Evolutionary conservation across 2,329 filamentous ascomycete species (phyloP), one percentile per base, ranked within the genome.

Genomic region (Aspergillus intermedius): DNA sequence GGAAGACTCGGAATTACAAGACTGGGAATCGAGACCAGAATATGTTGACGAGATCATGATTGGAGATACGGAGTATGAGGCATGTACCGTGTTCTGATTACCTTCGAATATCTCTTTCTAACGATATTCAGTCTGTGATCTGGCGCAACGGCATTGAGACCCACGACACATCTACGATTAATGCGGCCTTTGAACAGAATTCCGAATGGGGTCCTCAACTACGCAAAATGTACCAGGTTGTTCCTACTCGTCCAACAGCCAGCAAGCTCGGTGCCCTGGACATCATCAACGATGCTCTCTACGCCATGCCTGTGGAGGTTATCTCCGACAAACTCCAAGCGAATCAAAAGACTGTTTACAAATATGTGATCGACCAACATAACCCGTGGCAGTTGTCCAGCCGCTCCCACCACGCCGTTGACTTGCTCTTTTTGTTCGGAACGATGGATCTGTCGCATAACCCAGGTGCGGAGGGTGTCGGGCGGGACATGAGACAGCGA

Each of bases 351-450:
- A 42, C 48, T 7, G 65, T 64, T 1, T 76, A 68, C 49, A 63
- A 62, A 28, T 77, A 72, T 34, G 52, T 74, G 0, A 52, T 76
- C 1, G 74, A 77, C 35, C 69, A 77, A 46, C 43, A 61, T 0
- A 77, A 77, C 32, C 74, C 74, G 4, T 76, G 70, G 71, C 74
- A 77, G 44, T 46, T 66, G 0, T 76, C 73, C 0, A 71, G 67
- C 7, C 64, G 74, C 0, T 62, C 74, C 2, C 74, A 77, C 35
- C 74, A 77, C 49, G 74, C 70, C 0, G 69, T 77, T 2, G 74
- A 77, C 52, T 56, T 77, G 3, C 49, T 76, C 2, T 67, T 74
- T 7, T 54, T 76, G 0, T 77, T 76, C 22, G 71, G 64, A 0
- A 68, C 68, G 0, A 54, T 73, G 3, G 69, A 74, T 46, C 47